A percentile compares a stretch with the other conserved stretches of the same genome.
Conservation (phyloP, 1,284 basidiomycete species). For the Serendipita sp. region DNA sequence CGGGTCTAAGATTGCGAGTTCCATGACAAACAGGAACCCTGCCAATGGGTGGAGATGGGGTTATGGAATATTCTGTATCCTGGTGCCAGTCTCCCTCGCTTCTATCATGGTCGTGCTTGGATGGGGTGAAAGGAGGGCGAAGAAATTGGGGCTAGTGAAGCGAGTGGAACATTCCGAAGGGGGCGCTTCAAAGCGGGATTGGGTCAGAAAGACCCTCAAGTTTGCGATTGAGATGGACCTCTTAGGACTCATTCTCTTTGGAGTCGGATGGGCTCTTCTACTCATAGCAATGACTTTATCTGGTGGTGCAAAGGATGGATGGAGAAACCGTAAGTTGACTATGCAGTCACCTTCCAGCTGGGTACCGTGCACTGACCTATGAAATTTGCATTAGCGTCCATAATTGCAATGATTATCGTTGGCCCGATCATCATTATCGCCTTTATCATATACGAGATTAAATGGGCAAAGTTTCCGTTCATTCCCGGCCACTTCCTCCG, state of each 20-base stretch:
- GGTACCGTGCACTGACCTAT: neutral
- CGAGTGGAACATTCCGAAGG: conserved; percentile 7
- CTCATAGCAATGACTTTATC: conserved; percentile 33
- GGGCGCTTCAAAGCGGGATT: neutral
- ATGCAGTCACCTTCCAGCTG: neutral
- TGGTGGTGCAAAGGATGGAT: conserved; percentile 17
- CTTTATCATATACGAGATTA: conserved; percentile 11
- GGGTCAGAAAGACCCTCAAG: conserved; percentile 15
- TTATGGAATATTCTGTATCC: conserved; percentile 26
- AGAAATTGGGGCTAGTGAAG: conserved; percentile 19
- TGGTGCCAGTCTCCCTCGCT: conserved; percentile 19
- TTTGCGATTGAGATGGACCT: conserved; percentile 20
- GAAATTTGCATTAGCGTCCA: conserved; percentile 8
- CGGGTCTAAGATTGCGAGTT: conserved; percentile 50
- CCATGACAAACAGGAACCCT: conserved; percentile 28
- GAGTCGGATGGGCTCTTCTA: conserved; percentile 27
- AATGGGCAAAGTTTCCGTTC: conserved; percentile 6
- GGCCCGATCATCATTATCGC: conserved; percentile 10
- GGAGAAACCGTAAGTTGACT: conserved; percentile 9
- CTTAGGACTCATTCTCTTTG: conserved; percentile 33
- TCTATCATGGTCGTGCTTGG: conserved; percentile 26
- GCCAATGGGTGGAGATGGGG: conserved; percentile 62
- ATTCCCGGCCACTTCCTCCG: conserved; percentile 21
- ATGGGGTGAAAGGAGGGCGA: conserved; percentile 27
- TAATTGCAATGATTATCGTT: conserved; percentile 13